These are phyloP conservation scores for Backusella luteola DNA, from an alignment of 192 early-diverging fungal species.

Conservation along the genomic window DNA sequence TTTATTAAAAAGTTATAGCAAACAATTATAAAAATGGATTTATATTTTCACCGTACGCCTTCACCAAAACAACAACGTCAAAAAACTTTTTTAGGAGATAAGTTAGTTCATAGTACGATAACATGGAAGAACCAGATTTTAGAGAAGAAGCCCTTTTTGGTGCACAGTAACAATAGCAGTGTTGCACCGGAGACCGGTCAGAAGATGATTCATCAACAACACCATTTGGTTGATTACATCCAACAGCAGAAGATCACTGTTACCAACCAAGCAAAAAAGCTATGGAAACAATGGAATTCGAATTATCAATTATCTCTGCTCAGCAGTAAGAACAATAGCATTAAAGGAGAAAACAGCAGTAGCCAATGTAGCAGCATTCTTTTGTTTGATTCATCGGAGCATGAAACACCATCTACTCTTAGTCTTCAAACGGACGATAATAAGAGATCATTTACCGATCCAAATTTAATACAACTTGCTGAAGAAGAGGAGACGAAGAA, in stretches of 20 bases:
- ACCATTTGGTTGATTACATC: background rate
- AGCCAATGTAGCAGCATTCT: background rate
- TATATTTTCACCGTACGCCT: background rate
- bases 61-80: constrained; percentile 8
- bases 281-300: constrained; percentile 4
- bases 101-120: background rate
- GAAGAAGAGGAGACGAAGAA: background rate
- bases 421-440: background rate
- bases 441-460: background rate
- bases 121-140: background rate
- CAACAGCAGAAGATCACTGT: background rate
- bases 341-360: background rate
- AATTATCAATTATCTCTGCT: background rate
- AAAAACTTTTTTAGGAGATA: background rate
- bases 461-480: background rate
- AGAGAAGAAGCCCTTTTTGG: background rate
- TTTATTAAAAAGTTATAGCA: background rate
- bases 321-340: background rate
- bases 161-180: background rate
- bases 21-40: background rate
- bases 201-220: background rate
- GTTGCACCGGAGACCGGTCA: background rate
- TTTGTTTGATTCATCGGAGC: constrained; percentile 3
- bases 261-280: background rate
- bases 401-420: background rate